Conservation (phyloP, 257 asterid species). For the Plectranthus barbatus region DNA sequence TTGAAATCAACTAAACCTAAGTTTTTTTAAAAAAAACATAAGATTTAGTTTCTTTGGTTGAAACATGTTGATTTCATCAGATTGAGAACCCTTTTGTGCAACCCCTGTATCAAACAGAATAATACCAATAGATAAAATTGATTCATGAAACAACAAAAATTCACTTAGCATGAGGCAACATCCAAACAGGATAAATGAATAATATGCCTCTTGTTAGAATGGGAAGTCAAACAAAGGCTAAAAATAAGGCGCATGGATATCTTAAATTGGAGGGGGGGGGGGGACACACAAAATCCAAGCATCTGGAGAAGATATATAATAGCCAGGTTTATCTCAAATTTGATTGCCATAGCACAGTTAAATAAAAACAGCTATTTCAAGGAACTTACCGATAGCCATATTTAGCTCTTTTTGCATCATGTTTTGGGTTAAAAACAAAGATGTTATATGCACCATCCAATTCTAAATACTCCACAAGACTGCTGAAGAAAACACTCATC, state of each 20-base stretch:
- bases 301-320: constrained; percentile 20
- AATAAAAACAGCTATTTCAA: constrained; percentile 8
- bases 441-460: constrained; percentile 79
- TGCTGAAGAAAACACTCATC: constrained; percentile 69
- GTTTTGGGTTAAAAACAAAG: constrained; percentile 85
- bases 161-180: neutral
- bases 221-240: neutral
- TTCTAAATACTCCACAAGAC: constrained; percentile 90
- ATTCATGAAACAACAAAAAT: neutral
- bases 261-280: neutral
- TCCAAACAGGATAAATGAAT: too few relatives aligned
- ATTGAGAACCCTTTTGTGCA: neutral
- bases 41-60: neutral
- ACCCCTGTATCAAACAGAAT: neutral
- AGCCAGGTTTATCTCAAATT: constrained; percentile 35
- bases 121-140: neutral
- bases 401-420: constrained; percentile 50
- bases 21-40: too few relatives aligned
- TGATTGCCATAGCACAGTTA: neutral
- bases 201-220: too few relatives aligned
- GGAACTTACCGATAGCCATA: constrained; percentile 84
- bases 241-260: neutral
- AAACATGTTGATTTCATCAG: neutral
- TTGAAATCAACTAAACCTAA: neutral
- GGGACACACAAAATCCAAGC: constrained; percentile 1